Percentiles rank a stretch among this genome's conserved stretches.
phyloP scores from a whole-genome alignment of 257 asterid genomes.

The Penstemon eatonii region DNA sequence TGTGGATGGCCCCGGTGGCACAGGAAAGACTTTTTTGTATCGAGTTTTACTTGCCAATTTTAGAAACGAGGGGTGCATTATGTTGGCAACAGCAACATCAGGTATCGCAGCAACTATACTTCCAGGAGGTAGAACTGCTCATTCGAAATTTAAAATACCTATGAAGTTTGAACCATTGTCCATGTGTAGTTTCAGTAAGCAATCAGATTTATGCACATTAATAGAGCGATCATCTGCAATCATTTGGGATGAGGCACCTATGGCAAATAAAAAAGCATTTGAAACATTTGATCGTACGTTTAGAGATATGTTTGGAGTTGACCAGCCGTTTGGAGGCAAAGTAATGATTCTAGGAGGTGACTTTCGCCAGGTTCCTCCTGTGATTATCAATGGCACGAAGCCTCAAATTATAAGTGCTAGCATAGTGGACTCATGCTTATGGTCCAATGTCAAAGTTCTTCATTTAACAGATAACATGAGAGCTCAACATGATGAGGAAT shows the following conservation, averaged over 20 bases:
- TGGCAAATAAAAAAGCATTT: neutral
- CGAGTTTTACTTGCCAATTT: conserved; percentile 9
- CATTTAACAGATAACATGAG: no score
- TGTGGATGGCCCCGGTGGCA: neutral
- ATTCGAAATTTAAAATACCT: neutral
- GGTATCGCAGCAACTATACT: neutral
- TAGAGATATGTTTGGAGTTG: neutral
- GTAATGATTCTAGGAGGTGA: neutral
- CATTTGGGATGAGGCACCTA: neutral
- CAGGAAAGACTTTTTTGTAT: conserved; percentile 10
- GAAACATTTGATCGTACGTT: neutral
- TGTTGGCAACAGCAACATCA: no score
- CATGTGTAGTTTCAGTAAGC: neutral
- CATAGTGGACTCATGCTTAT: neutral
- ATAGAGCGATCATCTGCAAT: neutral
- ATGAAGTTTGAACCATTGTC: neutral
- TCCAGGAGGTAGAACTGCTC: neutral
- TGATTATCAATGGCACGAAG: neutral
- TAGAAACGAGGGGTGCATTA: neutral
- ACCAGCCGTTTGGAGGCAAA: conserved; percentile 1
- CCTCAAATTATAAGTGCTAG: neutral
- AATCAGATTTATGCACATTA: neutral
- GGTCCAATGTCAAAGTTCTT: no score
- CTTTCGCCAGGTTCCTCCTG: neutral
- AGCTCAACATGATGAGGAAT: neutral